phyloP scores from a whole-genome alignment of 192 early-diverging fungal genomes.

The Backusella sp. region DNA sequence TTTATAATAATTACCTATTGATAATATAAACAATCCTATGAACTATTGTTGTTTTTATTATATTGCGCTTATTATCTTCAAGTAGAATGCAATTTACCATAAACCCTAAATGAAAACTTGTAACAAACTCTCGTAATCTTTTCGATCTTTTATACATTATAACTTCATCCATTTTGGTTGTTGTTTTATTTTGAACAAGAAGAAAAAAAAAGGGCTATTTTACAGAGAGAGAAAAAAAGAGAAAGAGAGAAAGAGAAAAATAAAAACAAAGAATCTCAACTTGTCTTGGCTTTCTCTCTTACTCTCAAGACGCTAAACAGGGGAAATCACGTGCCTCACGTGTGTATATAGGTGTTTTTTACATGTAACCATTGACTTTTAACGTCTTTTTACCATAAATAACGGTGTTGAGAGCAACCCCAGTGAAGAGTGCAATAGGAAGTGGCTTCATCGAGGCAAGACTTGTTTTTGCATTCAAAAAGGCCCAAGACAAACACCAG shows the following conservation, averaged over 20 bases:
- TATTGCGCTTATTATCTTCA: neutral
- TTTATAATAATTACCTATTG: constrained; percentile 14
- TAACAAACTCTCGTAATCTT: constrained; percentile 15
- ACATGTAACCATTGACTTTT: constrained; percentile 36
- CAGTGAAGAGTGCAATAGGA: constrained; percentile 24
- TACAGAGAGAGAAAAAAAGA: neutral
- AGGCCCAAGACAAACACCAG: constrained; percentile 41
- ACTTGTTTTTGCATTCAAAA: constrained; percentile 30
- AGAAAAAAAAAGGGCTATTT: neutral
- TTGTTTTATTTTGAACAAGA: neutral
- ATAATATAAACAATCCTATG: neutral
- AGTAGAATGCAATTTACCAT: constrained; percentile 9
- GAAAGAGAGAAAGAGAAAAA: neutral
- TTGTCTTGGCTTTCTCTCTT: neutral
- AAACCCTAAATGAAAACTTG: constrained; percentile 11
- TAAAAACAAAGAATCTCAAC: neutral
- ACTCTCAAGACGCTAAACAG: neutral
- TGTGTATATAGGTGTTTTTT: neutral
- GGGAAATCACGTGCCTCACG: neutral
- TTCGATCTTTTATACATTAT: constrained; percentile 14
- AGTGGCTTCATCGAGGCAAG: constrained; percentile 21
- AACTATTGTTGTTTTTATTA: constrained; percentile 1
- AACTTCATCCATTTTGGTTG: neutral
- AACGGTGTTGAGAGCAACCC: constrained; percentile 16
- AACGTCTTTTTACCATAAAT: constrained; percentile 40